A percentile compares a stretch with the other conserved stretches of the same genome.
Conservation (phyloP, 495 filamentous ascomycete genomes). For the Cairneyella variabilis region DNA sequence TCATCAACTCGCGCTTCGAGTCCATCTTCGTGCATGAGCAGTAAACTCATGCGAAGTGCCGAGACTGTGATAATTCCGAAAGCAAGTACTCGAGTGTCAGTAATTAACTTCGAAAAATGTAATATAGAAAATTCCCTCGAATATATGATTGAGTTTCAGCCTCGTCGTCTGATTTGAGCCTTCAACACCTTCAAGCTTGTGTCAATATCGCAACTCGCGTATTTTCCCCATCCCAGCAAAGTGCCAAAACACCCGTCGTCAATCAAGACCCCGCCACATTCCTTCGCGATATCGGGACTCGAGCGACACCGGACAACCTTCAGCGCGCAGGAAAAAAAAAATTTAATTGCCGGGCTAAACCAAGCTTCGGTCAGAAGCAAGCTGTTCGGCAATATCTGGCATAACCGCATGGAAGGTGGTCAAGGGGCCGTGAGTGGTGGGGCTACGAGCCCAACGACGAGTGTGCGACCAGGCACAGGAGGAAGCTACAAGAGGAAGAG, state of each 20-base stretch:
- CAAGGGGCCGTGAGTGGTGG: constrained; percentile 21
- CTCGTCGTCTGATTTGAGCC: too few species aligned
- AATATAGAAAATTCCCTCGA: too few species aligned
- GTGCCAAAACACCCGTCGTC: background rate
- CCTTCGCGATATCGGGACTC: constrained; percentile 11
- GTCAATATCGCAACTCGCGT: too few species aligned
- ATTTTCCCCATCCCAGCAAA: too few species aligned
- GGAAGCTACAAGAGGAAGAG: constrained; percentile 29
- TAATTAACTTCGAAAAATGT: too few species aligned
- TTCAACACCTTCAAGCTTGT: too few species aligned
- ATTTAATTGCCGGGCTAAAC: constrained; percentile 11
- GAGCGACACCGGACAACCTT: constrained; percentile 26
- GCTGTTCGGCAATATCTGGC: background rate
- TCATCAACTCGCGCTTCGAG: constrained; percentile 10
- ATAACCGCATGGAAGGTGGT: constrained; percentile 13
- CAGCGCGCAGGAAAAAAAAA: constrained; percentile 15
- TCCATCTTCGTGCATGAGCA: too few species aligned
- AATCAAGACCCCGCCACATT: background rate
- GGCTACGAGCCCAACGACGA: constrained; percentile 21
- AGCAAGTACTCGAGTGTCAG: too few species aligned
- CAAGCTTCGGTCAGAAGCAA: constrained; percentile 7
- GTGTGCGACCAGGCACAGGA: constrained; percentile 23
- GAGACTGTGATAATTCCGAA: too few species aligned
- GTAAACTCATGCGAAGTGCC: too few species aligned
- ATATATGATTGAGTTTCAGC: too few species aligned